Conservation (phyloP, 169 alveolate genomes). For the Plasmodium yoelii region DNA sequence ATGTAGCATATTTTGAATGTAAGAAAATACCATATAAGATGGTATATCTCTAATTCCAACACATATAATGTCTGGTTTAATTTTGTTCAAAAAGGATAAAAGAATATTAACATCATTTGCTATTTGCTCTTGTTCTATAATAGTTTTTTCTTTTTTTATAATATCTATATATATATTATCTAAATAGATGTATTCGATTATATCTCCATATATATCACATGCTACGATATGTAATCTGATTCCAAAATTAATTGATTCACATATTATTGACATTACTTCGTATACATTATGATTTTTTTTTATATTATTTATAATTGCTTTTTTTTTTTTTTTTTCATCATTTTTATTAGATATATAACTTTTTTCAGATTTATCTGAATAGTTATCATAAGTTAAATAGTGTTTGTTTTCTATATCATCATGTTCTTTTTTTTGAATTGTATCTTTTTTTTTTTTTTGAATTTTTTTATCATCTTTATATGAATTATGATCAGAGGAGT, state of each 20-base stretch:
- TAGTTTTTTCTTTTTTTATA: constrained; percentile 34
- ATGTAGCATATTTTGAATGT: constrained; percentile 12
- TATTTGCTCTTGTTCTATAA: constrained; percentile 59
- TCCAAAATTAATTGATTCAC: constrained; percentile 31
- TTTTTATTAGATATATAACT: constrained; percentile 49
- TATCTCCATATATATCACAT: constrained; percentile 73
- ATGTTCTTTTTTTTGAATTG: constrained; percentile 13
- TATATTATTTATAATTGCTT: constrained; percentile 18
- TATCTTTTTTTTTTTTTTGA: constrained; percentile 20
- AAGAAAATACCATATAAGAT: constrained; percentile 36
- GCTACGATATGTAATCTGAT: constrained; percentile 57
- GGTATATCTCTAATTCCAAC: constrained; percentile 59
- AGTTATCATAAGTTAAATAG: constrained; percentile 12
- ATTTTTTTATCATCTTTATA: constrained; percentile 15
- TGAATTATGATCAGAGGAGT: constrained; percentile 16
- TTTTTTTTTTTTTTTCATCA: constrained; percentile 75
- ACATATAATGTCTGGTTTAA: constrained; percentile 42
- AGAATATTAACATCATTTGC: constrained; percentile 35
- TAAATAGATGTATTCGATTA: constrained; percentile 27
- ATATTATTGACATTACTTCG: constrained; percentile 40
- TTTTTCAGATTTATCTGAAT: constrained; percentile 58
- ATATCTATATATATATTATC: constrained; percentile 60
- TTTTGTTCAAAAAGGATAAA: constrained; percentile 14
- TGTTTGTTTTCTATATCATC: not conserved
- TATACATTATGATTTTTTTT: constrained; percentile 53